phyloP scores from a whole-genome alignment of 2,329 filamentous ascomycete species.

The Calonectria naviculata region DNA sequence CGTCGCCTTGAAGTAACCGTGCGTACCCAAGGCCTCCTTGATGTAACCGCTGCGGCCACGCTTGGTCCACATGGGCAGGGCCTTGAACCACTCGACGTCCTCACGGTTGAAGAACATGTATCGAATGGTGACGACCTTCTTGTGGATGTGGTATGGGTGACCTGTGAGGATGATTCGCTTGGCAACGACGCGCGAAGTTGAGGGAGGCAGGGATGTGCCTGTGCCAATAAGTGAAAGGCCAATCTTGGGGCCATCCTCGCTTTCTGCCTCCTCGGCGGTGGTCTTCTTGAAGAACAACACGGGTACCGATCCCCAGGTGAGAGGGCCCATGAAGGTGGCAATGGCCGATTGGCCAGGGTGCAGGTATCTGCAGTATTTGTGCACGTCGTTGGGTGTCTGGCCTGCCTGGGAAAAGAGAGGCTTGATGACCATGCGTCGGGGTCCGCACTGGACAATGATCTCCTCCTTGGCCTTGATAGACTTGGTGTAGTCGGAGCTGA shows the following conservation, averaged over 20 bases:
- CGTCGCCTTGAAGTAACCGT: slow-evolving; percentile 99
- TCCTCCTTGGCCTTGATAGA: slow-evolving; percentile 94
- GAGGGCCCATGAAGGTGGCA: slow-evolving; percentile 87
- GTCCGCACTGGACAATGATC: slow-evolving; percentile 90
- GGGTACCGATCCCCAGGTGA: slow-evolving; percentile 94
- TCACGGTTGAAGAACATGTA: slow-evolving; percentile 99
- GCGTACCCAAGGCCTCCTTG: slow-evolving; percentile 94
- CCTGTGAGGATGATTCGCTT: slow-evolving; percentile 95
- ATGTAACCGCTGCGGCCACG: slow-evolving; percentile 89
- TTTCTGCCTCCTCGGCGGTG: slow-evolving; percentile 53
- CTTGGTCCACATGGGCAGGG: slow-evolving; percentile 93
- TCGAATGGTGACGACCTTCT: slow-evolving; percentile 93
- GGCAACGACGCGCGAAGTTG: slow-evolving; percentile 82
- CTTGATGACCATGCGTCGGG: slow-evolving; percentile 87
- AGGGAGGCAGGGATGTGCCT: slow-evolving; percentile 86
- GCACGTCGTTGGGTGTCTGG: slow-evolving; percentile 93
- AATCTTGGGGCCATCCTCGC: slow-evolving; percentile 55
- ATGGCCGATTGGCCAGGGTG: slow-evolving; percentile 92
- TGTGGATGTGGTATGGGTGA: slow-evolving; percentile 99
- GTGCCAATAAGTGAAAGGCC: slow-evolving; percentile 82
- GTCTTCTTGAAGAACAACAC: slow-evolving; percentile 85
- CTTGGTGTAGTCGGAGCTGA: slow-evolving; percentile 79
- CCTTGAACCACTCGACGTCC: slow-evolving; percentile 98
- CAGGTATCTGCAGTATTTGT: slow-evolving; percentile 94
- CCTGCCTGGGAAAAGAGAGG: slow-evolving; percentile 92